Evolutionary conservation across 768 basidiomycete species (phyloP), one percentile per base, ranked within the genome.

Genomic region (Serendipita sp.): DNA sequence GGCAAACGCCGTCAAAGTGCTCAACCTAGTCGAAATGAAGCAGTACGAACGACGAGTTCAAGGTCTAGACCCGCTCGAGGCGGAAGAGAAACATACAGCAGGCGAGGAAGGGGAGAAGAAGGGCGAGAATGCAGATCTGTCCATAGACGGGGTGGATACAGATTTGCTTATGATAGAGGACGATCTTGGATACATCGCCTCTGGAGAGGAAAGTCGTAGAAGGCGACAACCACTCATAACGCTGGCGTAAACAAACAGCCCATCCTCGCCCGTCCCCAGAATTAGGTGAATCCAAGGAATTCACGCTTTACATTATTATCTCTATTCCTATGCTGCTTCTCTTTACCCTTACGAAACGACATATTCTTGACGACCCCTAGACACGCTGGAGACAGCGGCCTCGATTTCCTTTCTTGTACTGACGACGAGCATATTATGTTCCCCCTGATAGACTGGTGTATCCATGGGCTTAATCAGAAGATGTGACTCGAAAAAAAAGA

Each of bases 1-100:
- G 56, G 32, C 56, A n/a, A 60, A 60, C 34, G 32, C 56, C 16
- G 56, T 60, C 56, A 60, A 60, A 35, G 56, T 60, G 16, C 56
- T 60, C 56, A 60, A 35, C 32, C 16, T 28, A 28, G 56, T 32
- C 56, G 56, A 60, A n/a, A n/a, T 60, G 35, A 23, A 60, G 28
- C 56, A 60, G 35, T 60, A 60, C 56, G 56, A 60, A 60, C 56
- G 56, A 28, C 56, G 56, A 28, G 34, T 35, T 10, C 34, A 28
- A 35, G 56, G 56, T 4, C 56, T 60, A 1, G 48, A 52, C 7
- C 56, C 56, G 16, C 8, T 28, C 4, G 56, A 60, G n/a, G 11
- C 10, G 35, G 56, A 60, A 35, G 48, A 52, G 48, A n/a, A 41
- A 2, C 23, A 23, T 23, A 41, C 38, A 41, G 38, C 28, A 23